Conservation (phyloP, 306 rosid genomes). For the Rubus parviflorus region DNA sequence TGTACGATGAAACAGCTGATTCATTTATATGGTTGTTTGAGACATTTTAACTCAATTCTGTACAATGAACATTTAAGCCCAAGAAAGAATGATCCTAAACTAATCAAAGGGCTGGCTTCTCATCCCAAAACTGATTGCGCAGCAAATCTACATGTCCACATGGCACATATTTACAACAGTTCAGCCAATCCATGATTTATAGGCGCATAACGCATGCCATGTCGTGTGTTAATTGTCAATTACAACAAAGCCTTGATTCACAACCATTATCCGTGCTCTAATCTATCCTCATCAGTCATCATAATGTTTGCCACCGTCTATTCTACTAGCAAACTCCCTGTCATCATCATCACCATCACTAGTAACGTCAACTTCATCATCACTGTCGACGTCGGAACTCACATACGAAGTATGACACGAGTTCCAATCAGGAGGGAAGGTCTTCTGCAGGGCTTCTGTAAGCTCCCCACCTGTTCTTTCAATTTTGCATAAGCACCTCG, state of each 20-base stretch:
- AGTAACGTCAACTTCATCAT: constrained; percentile 27
- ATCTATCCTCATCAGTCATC: constrained; percentile 19
- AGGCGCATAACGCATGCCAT: not conserved
- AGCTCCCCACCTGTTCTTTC: constrained; percentile 90
- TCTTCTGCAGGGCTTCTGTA: constrained; percentile 82
- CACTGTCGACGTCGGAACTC: constrained; percentile 35
- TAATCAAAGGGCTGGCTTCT: not conserved
- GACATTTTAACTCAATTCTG: no score
- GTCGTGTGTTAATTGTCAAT: not conserved
- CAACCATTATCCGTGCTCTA: constrained; percentile 22
- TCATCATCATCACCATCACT: constrained; percentile 25
- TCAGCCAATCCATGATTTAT: not conserved
- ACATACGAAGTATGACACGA: constrained; percentile 39
- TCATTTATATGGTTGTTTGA: no score
- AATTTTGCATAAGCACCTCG: constrained; percentile 72
- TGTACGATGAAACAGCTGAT: no score
- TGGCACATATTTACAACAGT: not conserved
- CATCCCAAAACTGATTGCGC: not conserved
- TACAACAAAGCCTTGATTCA: not conserved
- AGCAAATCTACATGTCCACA: not conserved
- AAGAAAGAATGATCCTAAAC: not conserved
- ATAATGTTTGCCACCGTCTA: not conserved
- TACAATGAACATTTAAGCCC: no score
- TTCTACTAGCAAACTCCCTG: constrained; percentile 26
- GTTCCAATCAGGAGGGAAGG: constrained; percentile 96